Percentiles rank a stretch among this genome's conserved stretches.
Evolutionary conservation across 2,329 filamentous ascomycete genomes (phyloP).

Genomic region (Colletotrichum viniferum): DNA sequence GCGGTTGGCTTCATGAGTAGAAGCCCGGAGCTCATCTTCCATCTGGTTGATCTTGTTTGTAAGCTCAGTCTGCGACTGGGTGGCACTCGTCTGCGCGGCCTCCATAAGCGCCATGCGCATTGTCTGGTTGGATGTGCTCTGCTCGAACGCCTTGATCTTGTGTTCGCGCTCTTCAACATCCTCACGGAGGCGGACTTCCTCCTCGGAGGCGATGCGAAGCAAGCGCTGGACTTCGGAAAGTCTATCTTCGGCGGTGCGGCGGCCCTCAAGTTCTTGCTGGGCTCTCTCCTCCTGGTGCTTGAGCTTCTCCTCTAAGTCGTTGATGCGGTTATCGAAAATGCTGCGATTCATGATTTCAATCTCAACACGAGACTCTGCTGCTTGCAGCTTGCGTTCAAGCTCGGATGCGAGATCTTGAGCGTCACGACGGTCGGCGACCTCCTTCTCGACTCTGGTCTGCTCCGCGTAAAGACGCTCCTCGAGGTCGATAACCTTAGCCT

Average conservation of each 20-base stretch:
- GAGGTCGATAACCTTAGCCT: conserved; percentile 63
- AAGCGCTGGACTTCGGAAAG: conserved; percentile 74
- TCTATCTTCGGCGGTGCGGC: conserved; percentile 73
- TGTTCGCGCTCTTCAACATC: conserved; percentile 73
- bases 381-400: conserved; percentile 57
- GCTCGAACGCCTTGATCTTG: conserved; percentile 65
- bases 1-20: conserved; percentile 61
- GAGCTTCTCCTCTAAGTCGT: conserved; percentile 73
- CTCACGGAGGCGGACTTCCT: conserved; percentile 71
- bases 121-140: conserved; percentile 55
- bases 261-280: conserved; percentile 66
- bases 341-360: conserved; percentile 66
- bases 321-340: conserved; percentile 63
- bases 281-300: conserved; percentile 65
- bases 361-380: conserved; percentile 63
- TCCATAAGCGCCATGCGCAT: conserved; percentile 72
- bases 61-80: conserved; percentile 59
- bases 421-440: conserved; percentile 50
- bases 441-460: conserved; percentile 53
- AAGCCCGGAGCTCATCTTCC: conserved; percentile 60
- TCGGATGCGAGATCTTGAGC: conserved; percentile 60
- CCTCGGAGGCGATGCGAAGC: conserved; percentile 72
- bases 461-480: conserved; percentile 59
- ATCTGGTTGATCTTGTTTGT: conserved; percentile 58
- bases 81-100: conserved; percentile 64